Percentiles rank a stretch among this genome's conserved stretches.
These are phyloP conservation scores for Cubamyces sp. DNA, from an alignment of 768 basidiomycete species.

Conservation along the genomic window DNA sequence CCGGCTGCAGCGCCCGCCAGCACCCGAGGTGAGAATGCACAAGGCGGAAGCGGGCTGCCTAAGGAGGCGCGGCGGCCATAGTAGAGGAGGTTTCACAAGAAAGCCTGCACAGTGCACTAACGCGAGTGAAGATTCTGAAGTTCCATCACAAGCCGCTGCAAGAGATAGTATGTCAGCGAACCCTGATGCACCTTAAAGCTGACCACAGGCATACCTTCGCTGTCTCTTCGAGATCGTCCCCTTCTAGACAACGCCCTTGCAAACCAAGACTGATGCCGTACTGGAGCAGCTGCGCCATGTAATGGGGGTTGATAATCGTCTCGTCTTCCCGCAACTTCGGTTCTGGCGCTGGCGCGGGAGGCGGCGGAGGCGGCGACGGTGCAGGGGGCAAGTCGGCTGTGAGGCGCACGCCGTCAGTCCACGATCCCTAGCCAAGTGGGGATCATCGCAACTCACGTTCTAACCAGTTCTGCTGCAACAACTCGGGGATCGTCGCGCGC, in stretches of 20 bases:
- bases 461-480: constrained; percentile 84
- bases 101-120: not conserved
- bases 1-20: too few species aligned
- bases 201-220: constrained; percentile 50
- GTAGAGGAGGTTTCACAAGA: not conserved
- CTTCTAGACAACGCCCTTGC: constrained; percentile 40
- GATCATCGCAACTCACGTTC: constrained; percentile 47
- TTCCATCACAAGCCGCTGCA: constrained; percentile 23
- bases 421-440: constrained; percentile 5
- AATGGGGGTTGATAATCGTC: constrained; percentile 77
- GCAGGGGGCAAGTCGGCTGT: constrained; percentile 32
- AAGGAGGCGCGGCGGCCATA: not conserved
- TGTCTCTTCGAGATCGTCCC: constrained; percentile 53
- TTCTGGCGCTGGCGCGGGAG: constrained; percentile 31
- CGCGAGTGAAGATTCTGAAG: constrained; percentile 14
- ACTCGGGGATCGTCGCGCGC: constrained; percentile 83
- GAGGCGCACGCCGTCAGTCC: not conserved
- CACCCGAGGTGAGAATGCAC: too few species aligned
- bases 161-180: not conserved
- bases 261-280: constrained; percentile 69
- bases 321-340: constrained; percentile 52
- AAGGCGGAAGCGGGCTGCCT: not conserved
- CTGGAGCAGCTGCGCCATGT: constrained; percentile 73
- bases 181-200: not conserved
- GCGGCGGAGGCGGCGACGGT: constrained; percentile 32